These are phyloP conservation scores for Bipolaris cookei DNA, from an alignment of 2,329 filamentous ascomycete genomes.

Conservation along the genomic window DNA sequence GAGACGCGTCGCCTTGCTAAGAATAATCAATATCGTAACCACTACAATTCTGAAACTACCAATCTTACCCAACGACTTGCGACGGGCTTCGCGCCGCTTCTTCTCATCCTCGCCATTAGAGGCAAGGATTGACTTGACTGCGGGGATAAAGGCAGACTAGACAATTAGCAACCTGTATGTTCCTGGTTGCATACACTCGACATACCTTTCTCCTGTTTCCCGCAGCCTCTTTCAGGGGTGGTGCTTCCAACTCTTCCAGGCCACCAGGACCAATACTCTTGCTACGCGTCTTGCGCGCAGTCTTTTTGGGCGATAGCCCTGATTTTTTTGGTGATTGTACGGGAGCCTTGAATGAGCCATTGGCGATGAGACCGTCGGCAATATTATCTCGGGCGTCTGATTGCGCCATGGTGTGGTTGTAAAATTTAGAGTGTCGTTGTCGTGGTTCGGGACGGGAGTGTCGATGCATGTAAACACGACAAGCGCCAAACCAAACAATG, in stretches of 20 bases:
- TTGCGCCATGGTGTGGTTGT: conserved; percentile 39
- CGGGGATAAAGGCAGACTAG: conserved; percentile 56
- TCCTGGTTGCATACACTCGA: background rate
- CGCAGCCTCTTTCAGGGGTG: conserved; percentile 70
- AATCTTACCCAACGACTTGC: conserved; percentile 79
- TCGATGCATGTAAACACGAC: conserved; percentile 21
- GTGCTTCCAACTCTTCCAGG: conserved; percentile 86
- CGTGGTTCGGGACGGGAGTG: conserved; percentile 9
- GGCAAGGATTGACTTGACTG: conserved; percentile 62
- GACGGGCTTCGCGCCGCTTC: conserved; percentile 81
- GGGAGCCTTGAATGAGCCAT: conserved; percentile 33
- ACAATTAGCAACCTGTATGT: conserved; percentile 23
- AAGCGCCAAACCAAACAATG: conserved; percentile 21
- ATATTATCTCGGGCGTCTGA: conserved; percentile 75
- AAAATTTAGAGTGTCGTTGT: conserved; percentile 8
- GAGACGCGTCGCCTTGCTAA: conserved; percentile 86
- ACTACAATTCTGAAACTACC: background rate
- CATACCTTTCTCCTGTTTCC: conserved; percentile 82
- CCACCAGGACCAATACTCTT: conserved; percentile 96
- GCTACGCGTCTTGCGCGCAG: conserved; percentile 66
- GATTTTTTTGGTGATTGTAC: conserved; percentile 34
- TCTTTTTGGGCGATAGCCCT: conserved; percentile 28
- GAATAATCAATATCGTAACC: conserved; percentile 17
- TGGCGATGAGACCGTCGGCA: conserved; percentile 48
- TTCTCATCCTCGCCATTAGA: conserved; percentile 62